phyloP scores from a whole-genome alignment of 2,329 filamentous ascomycete genomes.

The Xylariaceae sp. region DNA sequence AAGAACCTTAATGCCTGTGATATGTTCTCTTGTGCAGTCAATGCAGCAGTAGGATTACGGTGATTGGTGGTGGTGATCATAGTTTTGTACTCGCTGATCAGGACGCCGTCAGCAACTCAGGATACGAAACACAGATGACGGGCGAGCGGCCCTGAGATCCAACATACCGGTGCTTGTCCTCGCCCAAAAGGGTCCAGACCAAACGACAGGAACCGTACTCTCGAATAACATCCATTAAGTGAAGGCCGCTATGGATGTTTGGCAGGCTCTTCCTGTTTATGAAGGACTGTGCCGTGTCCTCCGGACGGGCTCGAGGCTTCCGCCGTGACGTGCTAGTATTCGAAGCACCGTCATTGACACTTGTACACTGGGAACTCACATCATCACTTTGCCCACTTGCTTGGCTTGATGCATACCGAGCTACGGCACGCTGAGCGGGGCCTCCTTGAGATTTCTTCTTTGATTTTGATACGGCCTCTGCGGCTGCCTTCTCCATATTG shows the following conservation, averaged over 20 bases:
- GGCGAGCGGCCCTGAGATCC: no score
- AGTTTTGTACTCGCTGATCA: not conserved
- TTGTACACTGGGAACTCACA: not conserved
- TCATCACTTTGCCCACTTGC: not conserved
- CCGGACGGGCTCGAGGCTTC: not conserved
- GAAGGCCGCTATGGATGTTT: not conserved
- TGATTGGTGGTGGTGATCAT: not conserved
- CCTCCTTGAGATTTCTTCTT: not conserved
- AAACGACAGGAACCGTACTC: not conserved
- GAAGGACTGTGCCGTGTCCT: not conserved
- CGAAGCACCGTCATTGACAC: not conserved
- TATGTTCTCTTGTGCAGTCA: not conserved
- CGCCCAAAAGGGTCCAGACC: not conserved
- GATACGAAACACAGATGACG: no score
- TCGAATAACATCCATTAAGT: not conserved
- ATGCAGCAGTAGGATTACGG: not conserved
- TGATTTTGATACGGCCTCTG: no score
- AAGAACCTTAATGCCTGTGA: not conserved
- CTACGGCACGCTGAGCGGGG: not conserved
- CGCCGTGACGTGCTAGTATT: not conserved
- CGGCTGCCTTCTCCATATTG: no score
- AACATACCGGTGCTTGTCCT: not conserved
- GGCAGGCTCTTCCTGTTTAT: not conserved
- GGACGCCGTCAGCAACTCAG: not conserved
- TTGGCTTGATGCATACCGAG: not conserved